A percentile compares a stretch with the other conserved stretches of the same genome.
These are phyloP conservation scores for Mycena leptocephala DNA, from an alignment of 768 basidiomycete species.

Conservation along the genomic window DNA sequence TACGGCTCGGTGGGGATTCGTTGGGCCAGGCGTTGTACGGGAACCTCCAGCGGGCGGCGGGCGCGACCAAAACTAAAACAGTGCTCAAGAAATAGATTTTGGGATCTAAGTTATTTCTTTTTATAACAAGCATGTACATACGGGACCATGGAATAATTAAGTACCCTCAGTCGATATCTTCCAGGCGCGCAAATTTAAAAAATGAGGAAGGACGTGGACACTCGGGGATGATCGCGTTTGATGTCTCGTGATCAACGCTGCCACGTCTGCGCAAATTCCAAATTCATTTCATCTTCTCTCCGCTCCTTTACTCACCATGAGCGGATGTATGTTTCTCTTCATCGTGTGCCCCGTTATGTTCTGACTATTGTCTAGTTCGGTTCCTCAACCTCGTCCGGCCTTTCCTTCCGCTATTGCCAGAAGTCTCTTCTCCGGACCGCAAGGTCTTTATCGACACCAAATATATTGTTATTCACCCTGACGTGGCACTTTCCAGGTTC, in stretches of 20 bases:
- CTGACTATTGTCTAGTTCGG: conserved; percentile 73
- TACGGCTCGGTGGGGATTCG: conserved; percentile 60
- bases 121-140: too few species aligned
- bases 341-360: not conserved
- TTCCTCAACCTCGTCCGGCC: conserved; percentile 98
- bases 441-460: conserved; percentile 70
- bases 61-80: not conserved
- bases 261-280: too few species aligned
- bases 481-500: conserved; percentile 71
- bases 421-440: conserved; percentile 98
- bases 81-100: conserved; percentile 7
- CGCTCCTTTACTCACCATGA: conserved; percentile 69
- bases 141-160: too few species aligned
- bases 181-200: too few species aligned
- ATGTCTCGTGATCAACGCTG: too few species aligned
- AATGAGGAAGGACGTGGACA: too few species aligned
- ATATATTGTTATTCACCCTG: conserved; percentile 19
- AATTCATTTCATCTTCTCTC: conserved; percentile 32
- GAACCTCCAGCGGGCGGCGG: conserved; percentile 45
- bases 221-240: too few species aligned
- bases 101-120: not conserved
- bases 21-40: conserved; percentile 62
- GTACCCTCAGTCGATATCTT: too few species aligned
- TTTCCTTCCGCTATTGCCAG: conserved; percentile 96
- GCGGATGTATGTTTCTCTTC: conserved; percentile 75